phyloP scores from a whole-genome alignment of 1,284 basidiomycete genomes.

The Inonotus obliquus region DNA sequence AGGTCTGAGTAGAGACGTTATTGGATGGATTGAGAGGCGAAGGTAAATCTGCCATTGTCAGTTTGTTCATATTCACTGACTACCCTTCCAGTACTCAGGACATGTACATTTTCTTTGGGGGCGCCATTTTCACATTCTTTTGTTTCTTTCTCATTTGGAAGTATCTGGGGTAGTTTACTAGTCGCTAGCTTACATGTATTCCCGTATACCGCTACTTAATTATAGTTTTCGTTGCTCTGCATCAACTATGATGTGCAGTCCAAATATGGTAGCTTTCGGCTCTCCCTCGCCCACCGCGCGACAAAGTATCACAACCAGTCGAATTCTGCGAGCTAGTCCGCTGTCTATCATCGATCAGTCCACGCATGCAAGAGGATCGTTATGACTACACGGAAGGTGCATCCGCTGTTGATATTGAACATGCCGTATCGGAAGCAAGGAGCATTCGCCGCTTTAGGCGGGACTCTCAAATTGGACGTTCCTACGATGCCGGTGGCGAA shows the following conservation, averaged over 20 bases:
- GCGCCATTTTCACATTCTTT: slow-evolving; percentile 82
- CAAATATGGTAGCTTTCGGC: background rate
- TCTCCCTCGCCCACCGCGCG: background rate
- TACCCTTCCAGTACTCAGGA: slow-evolving; percentile 73
- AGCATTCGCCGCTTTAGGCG: slow-evolving; percentile 44
- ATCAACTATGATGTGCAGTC: background rate
- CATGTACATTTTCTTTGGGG: slow-evolving; percentile 85
- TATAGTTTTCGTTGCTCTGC: background rate
- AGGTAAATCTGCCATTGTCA: slow-evolving; percentile 50
- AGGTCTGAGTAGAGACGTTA: slow-evolving; percentile 87
- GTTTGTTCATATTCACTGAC: background rate
- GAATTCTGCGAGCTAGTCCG: slow-evolving; percentile 3
- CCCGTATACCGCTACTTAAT: background rate
- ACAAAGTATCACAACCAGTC: background rate
- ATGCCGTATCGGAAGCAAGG: slow-evolving; percentile 37
- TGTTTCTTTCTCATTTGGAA: slow-evolving; percentile 89
- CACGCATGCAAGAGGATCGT: slow-evolving; percentile 12
- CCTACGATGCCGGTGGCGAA: slow-evolving; percentile 47
- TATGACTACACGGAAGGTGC: slow-evolving; percentile 83
- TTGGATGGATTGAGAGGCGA: slow-evolving; percentile 91
- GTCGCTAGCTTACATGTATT: background rate
- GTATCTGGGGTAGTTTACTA: slow-evolving; percentile 64
- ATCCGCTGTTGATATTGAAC: slow-evolving; percentile 64
- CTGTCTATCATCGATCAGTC: background rate
- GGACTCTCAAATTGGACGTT: slow-evolving; percentile 58